Base-by-base conservation (phyloP, 2,329 filamentous ascomycete species). In the Aspergillus eucalypticola region DNA sequence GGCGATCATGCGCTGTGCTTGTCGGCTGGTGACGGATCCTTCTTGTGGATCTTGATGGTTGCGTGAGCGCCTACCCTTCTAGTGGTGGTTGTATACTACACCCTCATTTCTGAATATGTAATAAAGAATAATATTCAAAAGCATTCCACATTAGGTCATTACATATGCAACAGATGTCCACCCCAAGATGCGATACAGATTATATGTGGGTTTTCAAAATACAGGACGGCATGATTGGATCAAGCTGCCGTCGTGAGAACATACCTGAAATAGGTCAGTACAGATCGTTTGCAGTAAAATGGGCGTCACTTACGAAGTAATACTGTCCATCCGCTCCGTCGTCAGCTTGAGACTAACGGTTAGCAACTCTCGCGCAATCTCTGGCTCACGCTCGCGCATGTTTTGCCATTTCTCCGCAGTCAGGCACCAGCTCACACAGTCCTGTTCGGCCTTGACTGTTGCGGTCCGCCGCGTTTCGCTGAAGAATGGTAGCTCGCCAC, bases 401-500 rank as follows among this genome's bases (percentile, higher is more conserved):
- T 81, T 83, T 56, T 82, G 81, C 91, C 93, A 99, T 55, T 83
- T 83, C 49, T 88, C 84, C 11, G 81, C 79, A 60, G 89, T 88
- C 79, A 99, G 84, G 63, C 89, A 77, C 95, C 95, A 99, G 5
- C 89, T 86, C 0, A 95, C 86, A 63, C 89, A 90, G 67, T 94
- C 88, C 56, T 88, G 84, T 73, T 98, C 93, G 1, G 91, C 91
- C 46, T 88, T 83, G 10, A 96, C 92, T 0, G 90, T 96, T 1
- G 92, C 92, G 3, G 93, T 98, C 17, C 95, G 85, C 55, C 86
- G 83, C 1, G 94, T 98, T 70, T 96, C 91, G 2, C 89, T 92
- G 78, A 99, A 99, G 79, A 99, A 99, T 0, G 95, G 95, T 56
- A 99, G 78, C 78, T 99, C 95, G 38, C 95, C 95, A 68, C 94